A percentile compares a stretch with the other conserved stretches of the same genome.
These are phyloP conservation scores for Rhazya stricta DNA, from an alignment of 257 asterid genomes.

Conservation along the genomic window DNA sequence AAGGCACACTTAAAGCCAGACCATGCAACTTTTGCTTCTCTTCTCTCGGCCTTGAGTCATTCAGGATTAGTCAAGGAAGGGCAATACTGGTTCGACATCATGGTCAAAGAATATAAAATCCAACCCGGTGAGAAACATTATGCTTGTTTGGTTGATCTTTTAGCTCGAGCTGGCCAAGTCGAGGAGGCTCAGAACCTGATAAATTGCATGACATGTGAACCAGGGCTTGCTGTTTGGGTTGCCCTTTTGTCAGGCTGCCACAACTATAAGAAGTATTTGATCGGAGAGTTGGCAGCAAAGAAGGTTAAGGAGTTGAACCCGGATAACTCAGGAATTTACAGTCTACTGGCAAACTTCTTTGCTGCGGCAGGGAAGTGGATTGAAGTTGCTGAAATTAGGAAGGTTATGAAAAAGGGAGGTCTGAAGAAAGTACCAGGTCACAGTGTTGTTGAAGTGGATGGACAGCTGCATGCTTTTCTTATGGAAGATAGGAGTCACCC, in stretches of 20 bases:
- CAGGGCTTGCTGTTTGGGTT: slow-evolving; percentile 70
- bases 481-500: slow-evolving; percentile 61
- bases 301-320: slow-evolving; percentile 59
- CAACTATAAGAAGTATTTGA: slow-evolving; percentile 45
- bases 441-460: slow-evolving; percentile 56
- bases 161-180: slow-evolving; percentile 74
- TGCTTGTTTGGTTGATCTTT: slow-evolving; percentile 68
- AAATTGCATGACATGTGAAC: slow-evolving; percentile 35
- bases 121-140: slow-evolving; percentile 73
- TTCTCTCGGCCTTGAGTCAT: slow-evolving; percentile 76
- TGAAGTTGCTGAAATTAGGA: slow-evolving; percentile 57
- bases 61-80: slow-evolving; percentile 73
- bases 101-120: slow-evolving; percentile 53
- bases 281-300: slow-evolving; percentile 65
- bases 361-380: slow-evolving; percentile 73
- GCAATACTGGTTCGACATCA: slow-evolving; percentile 46
- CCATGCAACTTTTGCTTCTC: slow-evolving; percentile 80
- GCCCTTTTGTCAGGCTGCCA: slow-evolving; percentile 83
- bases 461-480: slow-evolving; percentile 52
- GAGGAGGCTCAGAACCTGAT: slow-evolving; percentile 57
- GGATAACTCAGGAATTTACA: slow-evolving; percentile 44
- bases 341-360: slow-evolving; percentile 68
- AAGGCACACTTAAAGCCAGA: slow-evolving; percentile 42
- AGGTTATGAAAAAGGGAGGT: slow-evolving; percentile 49
- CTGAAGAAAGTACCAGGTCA: slow-evolving; percentile 63